A percentile compares a stretch with the other conserved stretches of the same genome.
Conservation (phyloP, 2,329 filamentous ascomycete species). For the Cladophialophora bantiana region DNA sequence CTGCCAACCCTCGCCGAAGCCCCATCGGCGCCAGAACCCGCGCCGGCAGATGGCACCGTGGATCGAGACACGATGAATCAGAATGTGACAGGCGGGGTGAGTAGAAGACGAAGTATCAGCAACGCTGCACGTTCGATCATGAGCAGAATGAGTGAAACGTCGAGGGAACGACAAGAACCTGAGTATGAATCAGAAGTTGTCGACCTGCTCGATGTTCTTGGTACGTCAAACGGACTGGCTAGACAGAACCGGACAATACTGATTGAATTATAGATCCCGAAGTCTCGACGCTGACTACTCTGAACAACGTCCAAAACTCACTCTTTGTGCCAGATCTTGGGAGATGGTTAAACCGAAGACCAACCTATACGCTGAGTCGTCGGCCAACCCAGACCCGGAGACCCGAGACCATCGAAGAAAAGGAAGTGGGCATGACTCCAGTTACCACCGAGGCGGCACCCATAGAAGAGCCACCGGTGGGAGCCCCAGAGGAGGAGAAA, state of each 20-base stretch:
- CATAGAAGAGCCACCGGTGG: constrained; percentile 43
- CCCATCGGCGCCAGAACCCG: constrained; percentile 7
- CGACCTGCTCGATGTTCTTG: constrained; percentile 72
- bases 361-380: constrained; percentile 68
- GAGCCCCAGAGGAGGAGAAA: constrained; percentile 30
- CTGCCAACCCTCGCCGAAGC: constrained; percentile 35
- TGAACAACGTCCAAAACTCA: constrained; percentile 90
- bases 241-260: background rate
- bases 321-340: constrained; percentile 86
- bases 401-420: constrained; percentile 23
- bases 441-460: constrained; percentile 46
- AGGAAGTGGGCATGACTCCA: constrained; percentile 55
- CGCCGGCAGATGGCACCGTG: constrained; percentile 8
- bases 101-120: constrained; percentile 34
- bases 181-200: constrained; percentile 70
- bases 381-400: constrained; percentile 24
- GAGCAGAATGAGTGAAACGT: constrained; percentile 35
- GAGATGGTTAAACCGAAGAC: constrained; percentile 74
- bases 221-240: constrained; percentile 53
- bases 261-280: constrained; percentile 70
- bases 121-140: constrained; percentile 38
- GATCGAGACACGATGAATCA: constrained; percentile 33
- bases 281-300: constrained; percentile 79
- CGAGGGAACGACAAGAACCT: constrained; percentile 33
- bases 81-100: constrained; percentile 24